These are phyloP conservation scores for Debaryomyces maramus DNA, from an alignment of 805 yeast genomes.

Conservation along the genomic window DNA sequence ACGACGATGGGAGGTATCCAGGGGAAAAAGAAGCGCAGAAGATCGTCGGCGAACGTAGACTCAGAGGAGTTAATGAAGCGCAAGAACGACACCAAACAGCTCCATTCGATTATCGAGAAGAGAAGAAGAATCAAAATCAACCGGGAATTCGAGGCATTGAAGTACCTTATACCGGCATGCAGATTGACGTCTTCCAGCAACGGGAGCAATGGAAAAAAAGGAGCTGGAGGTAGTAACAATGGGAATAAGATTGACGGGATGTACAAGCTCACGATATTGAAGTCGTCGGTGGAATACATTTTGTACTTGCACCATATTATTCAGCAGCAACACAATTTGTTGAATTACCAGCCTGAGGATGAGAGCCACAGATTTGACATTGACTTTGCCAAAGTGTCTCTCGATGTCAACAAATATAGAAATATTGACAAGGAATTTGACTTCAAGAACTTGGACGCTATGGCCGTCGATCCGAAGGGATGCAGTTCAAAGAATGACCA, in stretches of 20 bases:
- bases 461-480: not conserved
- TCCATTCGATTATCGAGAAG: constrained; percentile 78
- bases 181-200: constrained; percentile 38
- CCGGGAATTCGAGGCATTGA: constrained; percentile 78
- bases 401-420: constrained; percentile 59
- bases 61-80: constrained; percentile 43
- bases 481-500: not conserved
- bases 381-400: constrained; percentile 52
- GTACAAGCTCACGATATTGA: constrained; percentile 78
- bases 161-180: constrained; percentile 78
- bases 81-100: constrained; percentile 44
- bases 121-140: constrained; percentile 77
- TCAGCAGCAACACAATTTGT: constrained; percentile 48
- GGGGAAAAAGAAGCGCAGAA: constrained; percentile 37
- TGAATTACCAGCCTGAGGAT: constrained; percentile 14
- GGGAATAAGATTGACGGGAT: constrained; percentile 56
- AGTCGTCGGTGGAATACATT: constrained; percentile 81
- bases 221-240: constrained; percentile 17
- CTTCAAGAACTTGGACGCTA: constrained; percentile 36
- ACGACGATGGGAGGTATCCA: not conserved
- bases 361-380: constrained; percentile 40
- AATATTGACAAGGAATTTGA: constrained; percentile 57
- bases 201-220: constrained; percentile 3
- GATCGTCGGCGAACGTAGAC: constrained; percentile 38
- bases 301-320: constrained; percentile 64